These are phyloP conservation scores for Aspergillus sclerotiicarbonarius DNA, from an alignment of 495 filamentous ascomycete genomes.

Conservation along the genomic window DNA sequence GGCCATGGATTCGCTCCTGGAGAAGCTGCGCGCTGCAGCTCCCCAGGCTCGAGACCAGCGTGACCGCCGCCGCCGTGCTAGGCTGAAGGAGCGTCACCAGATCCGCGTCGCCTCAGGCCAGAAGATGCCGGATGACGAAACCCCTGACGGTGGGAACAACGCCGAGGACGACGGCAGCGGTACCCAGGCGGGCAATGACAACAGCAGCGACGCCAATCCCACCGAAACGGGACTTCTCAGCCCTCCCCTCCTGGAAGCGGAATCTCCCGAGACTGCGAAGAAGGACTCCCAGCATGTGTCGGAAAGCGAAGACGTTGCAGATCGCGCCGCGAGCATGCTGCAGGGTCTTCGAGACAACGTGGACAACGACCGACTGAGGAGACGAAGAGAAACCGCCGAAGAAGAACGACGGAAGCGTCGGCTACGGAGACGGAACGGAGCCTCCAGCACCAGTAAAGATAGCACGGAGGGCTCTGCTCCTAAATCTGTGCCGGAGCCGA, in stretches of 20 bases:
- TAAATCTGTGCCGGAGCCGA: conserved; percentile 35
- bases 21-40: conserved; percentile 91
- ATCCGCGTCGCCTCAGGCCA: conserved; percentile 88
- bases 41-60: conserved; percentile 84
- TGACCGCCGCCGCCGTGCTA: conserved; percentile 80
- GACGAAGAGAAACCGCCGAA: conserved; percentile 65
- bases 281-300: conserved; percentile 42
- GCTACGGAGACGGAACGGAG: conserved; percentile 54
- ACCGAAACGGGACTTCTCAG: conserved; percentile 39
- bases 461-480: conserved; percentile 39
- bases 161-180: conserved; percentile 26
- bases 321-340: conserved; percentile 77
- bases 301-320: conserved; percentile 73
- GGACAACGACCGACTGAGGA: conserved; percentile 56
- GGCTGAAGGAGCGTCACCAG: conserved; percentile 87
- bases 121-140: conserved; percentile 65
- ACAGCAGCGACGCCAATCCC: conserved; percentile 22
- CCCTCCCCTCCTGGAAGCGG: conserved; percentile 35
- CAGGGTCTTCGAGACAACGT: conserved; percentile 72
- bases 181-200: conserved; percentile 19
- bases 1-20: conserved; percentile 94
- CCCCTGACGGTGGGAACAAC: conserved; percentile 25
- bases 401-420: conserved; percentile 64
- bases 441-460: conserved; percentile 47
- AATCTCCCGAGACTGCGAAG: conserved; percentile 34